These are phyloP conservation scores for Bipolaris cookei DNA, from an alignment of 2,329 filamentous ascomycete species.

Conservation along the genomic window DNA sequence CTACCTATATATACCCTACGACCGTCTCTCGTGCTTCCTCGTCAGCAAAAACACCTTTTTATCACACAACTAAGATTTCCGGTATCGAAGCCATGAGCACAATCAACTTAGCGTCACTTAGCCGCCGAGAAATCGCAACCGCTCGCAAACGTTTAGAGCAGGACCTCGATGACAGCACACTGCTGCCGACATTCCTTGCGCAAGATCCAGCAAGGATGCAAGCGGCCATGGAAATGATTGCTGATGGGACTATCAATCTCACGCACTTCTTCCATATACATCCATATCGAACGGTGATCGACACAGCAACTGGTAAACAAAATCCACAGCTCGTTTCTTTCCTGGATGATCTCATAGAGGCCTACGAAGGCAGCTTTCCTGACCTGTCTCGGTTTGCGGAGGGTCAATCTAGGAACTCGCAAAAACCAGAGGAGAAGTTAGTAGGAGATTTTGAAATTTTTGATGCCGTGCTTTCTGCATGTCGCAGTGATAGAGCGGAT, in stretches of 20 bases:
- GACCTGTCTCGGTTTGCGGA: not conserved
- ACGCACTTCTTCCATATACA: not conserved
- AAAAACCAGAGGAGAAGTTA: not conserved
- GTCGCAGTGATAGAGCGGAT: not conserved
- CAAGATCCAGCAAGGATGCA: not conserved
- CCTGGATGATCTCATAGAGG: not conserved
- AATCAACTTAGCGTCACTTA: not conserved
- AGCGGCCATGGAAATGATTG: not conserved
- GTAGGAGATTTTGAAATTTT: not conserved
- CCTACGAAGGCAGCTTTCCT: not conserved
- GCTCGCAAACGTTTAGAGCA: not conserved
- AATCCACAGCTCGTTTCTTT: not conserved
- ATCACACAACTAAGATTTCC: not conserved
- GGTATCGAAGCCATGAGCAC: not conserved
- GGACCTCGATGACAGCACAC: not conserved
- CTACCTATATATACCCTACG: too few relatives aligned
- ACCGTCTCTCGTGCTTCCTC: not conserved
- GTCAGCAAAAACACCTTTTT: not conserved
- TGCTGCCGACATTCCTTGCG: not conserved
- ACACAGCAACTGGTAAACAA: not conserved
- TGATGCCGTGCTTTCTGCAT: not conserved
- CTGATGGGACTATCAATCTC: not conserved
- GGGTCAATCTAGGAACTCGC: not conserved
- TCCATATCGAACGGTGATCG: not conserved
- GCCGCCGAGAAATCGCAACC: not conserved